phyloP scores from a whole-genome alignment of 495 filamentous ascomycete species.

The Tricharina praecox region DNA sequence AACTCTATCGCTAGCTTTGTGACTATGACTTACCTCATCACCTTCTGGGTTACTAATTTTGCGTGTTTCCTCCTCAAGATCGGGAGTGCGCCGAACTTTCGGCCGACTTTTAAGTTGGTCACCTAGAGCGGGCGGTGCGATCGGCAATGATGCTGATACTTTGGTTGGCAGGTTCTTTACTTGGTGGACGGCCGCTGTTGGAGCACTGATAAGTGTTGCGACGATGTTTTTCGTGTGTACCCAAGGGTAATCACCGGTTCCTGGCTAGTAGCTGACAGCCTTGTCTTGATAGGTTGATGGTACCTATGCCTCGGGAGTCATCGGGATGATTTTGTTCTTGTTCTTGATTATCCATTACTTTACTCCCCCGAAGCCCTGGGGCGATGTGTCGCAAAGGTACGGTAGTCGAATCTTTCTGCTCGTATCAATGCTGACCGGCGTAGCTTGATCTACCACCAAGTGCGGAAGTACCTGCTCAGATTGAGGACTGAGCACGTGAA shows the following conservation, averaged over 20 bases:
- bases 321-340: slow-evolving; percentile 52
- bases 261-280: too few species aligned
- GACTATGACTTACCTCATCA: slow-evolving; percentile 49
- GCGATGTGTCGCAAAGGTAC: slow-evolving; percentile 61
- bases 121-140: background rate
- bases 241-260: too few species aligned
- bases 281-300: slow-evolving; percentile 53
- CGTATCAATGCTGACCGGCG: background rate
- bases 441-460: slow-evolving; percentile 74
- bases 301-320: slow-evolving; percentile 58
- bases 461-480: slow-evolving; percentile 70
- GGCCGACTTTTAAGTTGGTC: slow-evolving; percentile 54
- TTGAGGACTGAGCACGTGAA: slow-evolving; percentile 80
- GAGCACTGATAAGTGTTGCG: slow-evolving; percentile 52
- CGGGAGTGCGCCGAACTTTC: slow-evolving; percentile 81
- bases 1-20: slow-evolving; percentile 70
- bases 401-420: too few species aligned
- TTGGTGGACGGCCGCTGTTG: slow-evolving; percentile 62
- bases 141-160: slow-evolving; percentile 2
- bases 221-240: slow-evolving; percentile 64
- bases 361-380: slow-evolving; percentile 74
- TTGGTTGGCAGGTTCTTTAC: slow-evolving; percentile 43
- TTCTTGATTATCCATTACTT: slow-evolving; percentile 76
- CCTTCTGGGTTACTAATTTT: slow-evolving; percentile 62
- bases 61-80: slow-evolving; percentile 80